Evolutionary conservation across 2,329 filamentous ascomycete species (phyloP).

Genomic region (Botryotinia globosa): DNA sequence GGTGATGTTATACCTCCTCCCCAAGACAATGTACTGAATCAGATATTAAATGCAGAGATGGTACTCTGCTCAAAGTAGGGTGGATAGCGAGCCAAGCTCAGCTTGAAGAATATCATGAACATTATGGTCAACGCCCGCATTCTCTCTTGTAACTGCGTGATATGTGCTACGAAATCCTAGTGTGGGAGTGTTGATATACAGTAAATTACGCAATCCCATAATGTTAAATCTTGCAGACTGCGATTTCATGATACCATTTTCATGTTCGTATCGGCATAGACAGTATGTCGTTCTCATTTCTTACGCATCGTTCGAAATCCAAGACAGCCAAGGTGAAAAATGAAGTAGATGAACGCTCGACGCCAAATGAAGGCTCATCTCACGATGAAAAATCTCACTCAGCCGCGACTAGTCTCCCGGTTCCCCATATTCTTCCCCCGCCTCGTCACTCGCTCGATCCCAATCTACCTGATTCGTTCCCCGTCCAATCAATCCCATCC

Average conservation of each 20-base stretch:
- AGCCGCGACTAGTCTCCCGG: not conserved
- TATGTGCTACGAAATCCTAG: not conserved
- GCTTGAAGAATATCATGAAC: not conserved
- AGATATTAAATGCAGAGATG: not conserved
- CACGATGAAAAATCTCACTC: not conserved
- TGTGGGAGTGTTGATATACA: not conserved
- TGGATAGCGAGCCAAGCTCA: not conserved
- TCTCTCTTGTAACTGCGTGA: not conserved
- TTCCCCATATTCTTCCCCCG: not conserved
- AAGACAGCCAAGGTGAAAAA: not conserved
- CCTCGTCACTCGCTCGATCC: not conserved
- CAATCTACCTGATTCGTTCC: not conserved
- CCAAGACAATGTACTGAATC: not conserved
- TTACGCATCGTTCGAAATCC: not conserved
- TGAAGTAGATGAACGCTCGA: not conserved
- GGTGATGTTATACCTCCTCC: not conserved
- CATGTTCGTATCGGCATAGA: not conserved
- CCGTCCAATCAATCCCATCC: not conserved
- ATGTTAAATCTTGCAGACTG: not conserved
- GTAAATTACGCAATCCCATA: not conserved
- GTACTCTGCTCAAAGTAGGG: not conserved
- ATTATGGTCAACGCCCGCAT: not conserved
- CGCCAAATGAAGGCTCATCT: not conserved
- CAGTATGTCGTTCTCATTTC: not conserved
- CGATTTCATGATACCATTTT: not conserved